These are phyloP conservation scores for Vaccinium corymbosum DNA, from an alignment of 148 eudicot species.

Conservation along the genomic window DNA sequence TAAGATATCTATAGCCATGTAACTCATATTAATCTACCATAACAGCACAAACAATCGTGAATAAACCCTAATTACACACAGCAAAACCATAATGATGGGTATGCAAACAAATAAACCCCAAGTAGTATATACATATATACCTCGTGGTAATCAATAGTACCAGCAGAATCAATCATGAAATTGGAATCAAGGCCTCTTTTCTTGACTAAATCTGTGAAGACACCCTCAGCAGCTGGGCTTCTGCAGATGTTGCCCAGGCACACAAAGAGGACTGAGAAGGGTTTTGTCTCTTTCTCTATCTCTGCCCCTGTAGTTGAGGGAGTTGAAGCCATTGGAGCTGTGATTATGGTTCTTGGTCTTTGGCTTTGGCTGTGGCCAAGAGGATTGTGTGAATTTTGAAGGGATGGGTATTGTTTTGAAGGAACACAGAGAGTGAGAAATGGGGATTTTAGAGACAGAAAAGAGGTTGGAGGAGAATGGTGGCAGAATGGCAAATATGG, in stretches of 20 bases:
- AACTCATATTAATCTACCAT: neutral
- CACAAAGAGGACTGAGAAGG: conserved; percentile 79
- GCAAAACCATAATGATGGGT: neutral
- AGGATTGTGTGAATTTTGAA: conserved; percentile 15
- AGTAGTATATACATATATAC: conserved; percentile 21
- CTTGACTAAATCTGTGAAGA: conserved; percentile 68
- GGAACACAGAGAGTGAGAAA: conserved; percentile 6
- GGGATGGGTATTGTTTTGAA: conserved; percentile 17
- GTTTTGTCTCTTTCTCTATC: conserved; percentile 35
- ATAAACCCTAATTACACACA: neutral
- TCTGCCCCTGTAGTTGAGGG: conserved; percentile 18
- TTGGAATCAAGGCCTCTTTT: conserved; percentile 61
- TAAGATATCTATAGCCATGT: neutral
- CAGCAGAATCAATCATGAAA: conserved; percentile 89
- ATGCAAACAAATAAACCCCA: neutral
- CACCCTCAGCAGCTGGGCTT: conserved; percentile 98
- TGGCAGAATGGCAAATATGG: conserved; percentile 18
- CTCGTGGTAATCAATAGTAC: conserved; percentile 86
- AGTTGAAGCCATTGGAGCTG: conserved; percentile 58
- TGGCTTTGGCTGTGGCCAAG: neutral
- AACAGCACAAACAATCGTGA: neutral
- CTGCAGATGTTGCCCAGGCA: conserved; percentile 94
- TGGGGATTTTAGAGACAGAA: conserved; percentile 17
- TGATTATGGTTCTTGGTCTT: conserved; percentile 16
- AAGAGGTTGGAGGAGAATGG: conserved; percentile 3